These are phyloP conservation scores for Raffaelea albimanens DNA, from an alignment of 2,329 filamentous ascomycete genomes.

Conservation along the genomic window DNA sequence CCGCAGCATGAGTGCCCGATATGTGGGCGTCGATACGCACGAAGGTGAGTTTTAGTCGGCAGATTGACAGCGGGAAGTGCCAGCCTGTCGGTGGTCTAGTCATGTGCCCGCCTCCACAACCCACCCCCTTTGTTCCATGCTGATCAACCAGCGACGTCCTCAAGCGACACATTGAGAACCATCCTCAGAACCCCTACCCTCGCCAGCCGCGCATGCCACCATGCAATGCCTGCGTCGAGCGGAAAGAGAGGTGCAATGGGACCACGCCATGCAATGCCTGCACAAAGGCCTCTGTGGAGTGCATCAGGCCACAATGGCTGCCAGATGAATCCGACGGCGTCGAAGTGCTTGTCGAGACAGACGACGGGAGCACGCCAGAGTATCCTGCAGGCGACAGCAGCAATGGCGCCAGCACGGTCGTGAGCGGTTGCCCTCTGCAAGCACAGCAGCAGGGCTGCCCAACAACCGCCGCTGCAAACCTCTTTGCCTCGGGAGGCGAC, in stretches of 20 bases:
- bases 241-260: neutral
- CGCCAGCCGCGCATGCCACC: neutral
- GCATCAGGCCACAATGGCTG: neutral
- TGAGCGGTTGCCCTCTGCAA: neutral
- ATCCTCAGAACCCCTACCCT: constrained; percentile 1
- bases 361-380: neutral
- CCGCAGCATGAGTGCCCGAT: constrained; percentile 4
- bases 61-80: too few species aligned
- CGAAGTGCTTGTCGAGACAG: neutral
- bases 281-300: neutral
- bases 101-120: too few species aligned
- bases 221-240: neutral
- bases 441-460: neutral
- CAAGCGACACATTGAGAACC: constrained; percentile 4
- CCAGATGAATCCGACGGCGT: neutral
- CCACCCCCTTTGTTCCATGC: too few species aligned
- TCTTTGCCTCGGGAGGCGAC: too few species aligned
- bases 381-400: neutral
- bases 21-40: constrained; percentile 3
- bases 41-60: constrained; percentile 4
- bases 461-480: neutral
- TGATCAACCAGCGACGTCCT: constrained; percentile 6
- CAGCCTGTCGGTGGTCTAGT: too few species aligned
- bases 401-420: neutral
- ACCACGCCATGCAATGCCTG: neutral